Evolutionary conservation across 2,329 filamentous ascomycete genomes (phyloP).

Genomic region (Pestalotiopsis fici): DNA sequence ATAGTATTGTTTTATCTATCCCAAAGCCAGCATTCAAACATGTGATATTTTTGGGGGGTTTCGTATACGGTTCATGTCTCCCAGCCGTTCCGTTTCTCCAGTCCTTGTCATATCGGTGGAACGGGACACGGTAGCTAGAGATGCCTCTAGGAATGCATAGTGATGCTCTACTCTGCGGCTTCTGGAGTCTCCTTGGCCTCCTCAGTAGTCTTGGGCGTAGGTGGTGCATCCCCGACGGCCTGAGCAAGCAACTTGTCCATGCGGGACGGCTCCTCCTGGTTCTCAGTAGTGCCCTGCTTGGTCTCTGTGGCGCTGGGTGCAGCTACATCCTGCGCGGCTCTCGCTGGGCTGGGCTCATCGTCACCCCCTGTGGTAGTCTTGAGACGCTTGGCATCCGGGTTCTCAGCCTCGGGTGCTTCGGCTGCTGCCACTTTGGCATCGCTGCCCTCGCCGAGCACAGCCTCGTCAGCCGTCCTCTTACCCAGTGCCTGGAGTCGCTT

Average conservation of each 20-base stretch:
- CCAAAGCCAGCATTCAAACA: neutral
- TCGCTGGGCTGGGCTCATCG: neutral
- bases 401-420: neutral
- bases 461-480: conserved; percentile 10
- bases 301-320: neutral
- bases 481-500: conserved; percentile 15
- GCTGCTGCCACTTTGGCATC: neutral
- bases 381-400: neutral
- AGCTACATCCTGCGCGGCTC: neutral
- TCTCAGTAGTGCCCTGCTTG: neutral
- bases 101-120: neutral
- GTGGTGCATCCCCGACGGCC: conserved; percentile 3
- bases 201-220: neutral
- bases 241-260: conserved; percentile 7
- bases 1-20: neutral
- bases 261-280: neutral
- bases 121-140: neutral
- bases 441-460: neutral
- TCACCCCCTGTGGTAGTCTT: neutral
- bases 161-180: neutral
- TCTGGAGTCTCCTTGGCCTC: neutral
- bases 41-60: neutral
- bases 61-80: neutral
- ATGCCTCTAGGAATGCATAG: neutral
- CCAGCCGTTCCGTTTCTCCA: no score